These are phyloP conservation scores for Dichotomocladium elegans DNA, from an alignment of 371 early-diverging fungal genomes.

Conservation along the genomic window DNA sequence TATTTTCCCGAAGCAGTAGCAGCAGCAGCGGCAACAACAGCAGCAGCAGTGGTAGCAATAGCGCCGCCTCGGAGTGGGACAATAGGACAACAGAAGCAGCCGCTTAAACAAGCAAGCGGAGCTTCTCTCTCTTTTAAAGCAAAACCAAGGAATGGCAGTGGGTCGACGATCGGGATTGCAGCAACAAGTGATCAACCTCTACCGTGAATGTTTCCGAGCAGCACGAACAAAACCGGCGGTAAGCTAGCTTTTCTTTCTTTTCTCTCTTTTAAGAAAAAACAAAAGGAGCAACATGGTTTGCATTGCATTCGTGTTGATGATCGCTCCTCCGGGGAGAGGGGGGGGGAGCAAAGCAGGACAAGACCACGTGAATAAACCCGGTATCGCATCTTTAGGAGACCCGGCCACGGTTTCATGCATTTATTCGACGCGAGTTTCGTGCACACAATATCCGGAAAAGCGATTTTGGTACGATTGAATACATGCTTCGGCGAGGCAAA, in stretches of 20 bases:
- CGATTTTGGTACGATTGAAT: constrained; percentile 66
- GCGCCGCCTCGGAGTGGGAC: no score
- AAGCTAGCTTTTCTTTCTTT: constrained; percentile 1
- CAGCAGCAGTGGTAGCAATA: no score
- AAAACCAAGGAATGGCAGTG: no score
- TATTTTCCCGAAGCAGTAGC: no score
- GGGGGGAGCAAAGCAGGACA: no score
- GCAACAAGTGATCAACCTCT: constrained; percentile 53
- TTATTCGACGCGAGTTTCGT: constrained; percentile 57
- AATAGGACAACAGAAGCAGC: no score
- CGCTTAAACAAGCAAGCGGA: no score
- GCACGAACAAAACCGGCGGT: constrained; percentile 56
- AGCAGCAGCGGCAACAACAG: no score
- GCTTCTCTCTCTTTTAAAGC: no score
- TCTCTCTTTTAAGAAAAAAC: no score
- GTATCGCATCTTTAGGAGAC: constrained; percentile 29
- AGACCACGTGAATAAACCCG: not conserved
- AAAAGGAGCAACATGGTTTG: not conserved
- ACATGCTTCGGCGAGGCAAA: constrained; percentile 56
- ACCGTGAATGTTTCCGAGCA: constrained; percentile 57
- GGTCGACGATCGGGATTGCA: constrained; percentile 60
- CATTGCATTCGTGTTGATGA: no score
- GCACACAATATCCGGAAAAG: constrained; percentile 48
- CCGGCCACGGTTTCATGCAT: constrained; percentile 54
- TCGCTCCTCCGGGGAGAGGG: no score